Conservation (phyloP, 768 basidiomycete species). For the Boletales sp. region DNA sequence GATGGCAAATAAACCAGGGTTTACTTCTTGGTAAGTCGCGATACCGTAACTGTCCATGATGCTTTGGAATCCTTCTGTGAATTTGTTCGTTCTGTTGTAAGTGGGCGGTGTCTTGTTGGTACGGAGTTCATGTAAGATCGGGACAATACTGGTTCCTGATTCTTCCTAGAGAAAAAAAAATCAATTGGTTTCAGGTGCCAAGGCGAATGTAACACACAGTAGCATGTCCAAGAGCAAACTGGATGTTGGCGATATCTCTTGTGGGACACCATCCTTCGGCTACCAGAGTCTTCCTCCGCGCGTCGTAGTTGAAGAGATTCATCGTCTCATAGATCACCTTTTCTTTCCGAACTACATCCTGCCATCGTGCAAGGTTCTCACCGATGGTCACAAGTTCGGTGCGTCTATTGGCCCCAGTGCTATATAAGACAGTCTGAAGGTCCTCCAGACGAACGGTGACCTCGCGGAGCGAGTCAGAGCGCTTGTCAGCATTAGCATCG, state of each 20-base stretch:
- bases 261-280: slow-evolving; percentile 99
- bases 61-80: slow-evolving; percentile 94
- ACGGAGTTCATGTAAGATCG: slow-evolving; percentile 85
- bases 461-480: slow-evolving; percentile 84
- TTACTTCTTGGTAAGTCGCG: slow-evolving; percentile 93
- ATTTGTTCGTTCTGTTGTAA: slow-evolving; percentile 91
- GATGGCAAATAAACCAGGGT: slow-evolving; percentile 90
- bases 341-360: slow-evolving; percentile 92
- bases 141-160: slow-evolving; percentile 88
- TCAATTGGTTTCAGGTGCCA: not conserved
- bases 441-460: slow-evolving; percentile 89
- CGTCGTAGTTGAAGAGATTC: slow-evolving; percentile 94
- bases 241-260: slow-evolving; percentile 82
- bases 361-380: slow-evolving; percentile 84
- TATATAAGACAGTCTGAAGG: slow-evolving; percentile 82
- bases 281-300: slow-evolving; percentile 87
- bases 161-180: slow-evolving; percentile 58
- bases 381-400: slow-evolving; percentile 81
- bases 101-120: slow-evolving; percentile 94
- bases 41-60: slow-evolving; percentile 99
- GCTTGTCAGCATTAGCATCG: slow-evolving; percentile 90
- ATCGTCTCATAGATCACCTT: slow-evolving; percentile 95
- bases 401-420: slow-evolving; percentile 81
- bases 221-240: slow-evolving; percentile 83
- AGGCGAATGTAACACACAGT: slow-evolving; percentile 48